Base-by-base conservation (phyloP, 129 eudicot species). In the Deinandra increscens region DNA sequence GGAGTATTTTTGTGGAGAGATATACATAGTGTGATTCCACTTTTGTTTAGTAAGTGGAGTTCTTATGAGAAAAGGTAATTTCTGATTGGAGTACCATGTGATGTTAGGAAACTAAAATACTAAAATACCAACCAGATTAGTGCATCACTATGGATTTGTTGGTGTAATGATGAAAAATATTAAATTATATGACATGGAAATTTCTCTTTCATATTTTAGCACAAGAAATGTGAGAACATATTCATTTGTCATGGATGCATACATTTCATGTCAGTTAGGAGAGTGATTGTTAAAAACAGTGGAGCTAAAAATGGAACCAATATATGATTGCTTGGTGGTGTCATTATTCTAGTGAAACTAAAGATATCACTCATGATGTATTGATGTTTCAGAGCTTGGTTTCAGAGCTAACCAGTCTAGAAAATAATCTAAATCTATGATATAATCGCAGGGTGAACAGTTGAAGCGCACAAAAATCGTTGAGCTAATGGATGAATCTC, bases 371-470 rank as follows among this genome's bases (percentile, higher is more conserved):
- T 29, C 59, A 1, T 46, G 59, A n/a, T 45, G 71, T n/a, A n/a
- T n/a, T n/a, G n/a, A n/a, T n/a, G n/a, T n/a, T n/a, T n/a, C n/a
- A n/a, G n/a, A n/a, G n/a, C n/a, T n/a, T n/a, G n/a, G n/a, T 46
- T 60, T 60, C 26, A 15, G 64, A n/a, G 66, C 34, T 3, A 4
- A 33, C 23, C 6, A 3, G 34, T 34, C 13, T 7, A 60, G 7
- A 8, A 42, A 29, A n/a, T 43, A 7, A 19, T 66, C 15, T 29
- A 15, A 29, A 48, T 2, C 41, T 50, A 2, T 51, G 11, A 73
- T 43, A 48, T 15, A 29, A 36, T 81, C 77, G 44, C 84, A 91
- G 97, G 90, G 87, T 6, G 97, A 91, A 80, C 87, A 83, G 54
- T 77, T 85, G 69, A 87, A 85, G 76, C 81, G 79, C 46, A 84